Evolutionary conservation across 352 stramenopile species (phyloP).

Genomic region (Globisporangium heterothallicum): DNA sequence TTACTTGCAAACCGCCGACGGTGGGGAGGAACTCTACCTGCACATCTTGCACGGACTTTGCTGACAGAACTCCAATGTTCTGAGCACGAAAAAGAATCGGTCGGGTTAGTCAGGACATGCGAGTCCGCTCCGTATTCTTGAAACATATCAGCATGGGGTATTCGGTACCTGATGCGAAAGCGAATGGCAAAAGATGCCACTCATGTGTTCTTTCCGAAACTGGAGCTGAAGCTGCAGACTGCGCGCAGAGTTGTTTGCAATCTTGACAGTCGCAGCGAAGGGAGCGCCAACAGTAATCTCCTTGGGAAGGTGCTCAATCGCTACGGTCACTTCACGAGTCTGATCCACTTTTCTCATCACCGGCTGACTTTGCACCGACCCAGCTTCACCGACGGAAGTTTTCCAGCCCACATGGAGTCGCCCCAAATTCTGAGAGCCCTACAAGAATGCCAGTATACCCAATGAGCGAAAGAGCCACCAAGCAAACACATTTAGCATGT

Average conservation of each 20-base stretch:
- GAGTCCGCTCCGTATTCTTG: too few relatives aligned
- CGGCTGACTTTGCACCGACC: slow-evolving; percentile 74
- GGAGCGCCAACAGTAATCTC: slow-evolving; percentile 42
- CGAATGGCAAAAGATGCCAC: slow-evolving; percentile 64
- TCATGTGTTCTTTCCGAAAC: slow-evolving; percentile 66
- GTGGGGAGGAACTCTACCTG: slow-evolving; percentile 63
- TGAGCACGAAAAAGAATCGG: slow-evolving; percentile 17
- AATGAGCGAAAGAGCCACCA: neutral
- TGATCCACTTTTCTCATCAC: slow-evolving; percentile 56
- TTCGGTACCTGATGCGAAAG: slow-evolving; percentile 71
- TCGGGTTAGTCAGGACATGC: neutral
- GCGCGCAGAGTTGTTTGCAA: slow-evolving; percentile 68
- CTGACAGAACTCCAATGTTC: slow-evolving; percentile 59
- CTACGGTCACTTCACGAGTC: slow-evolving; percentile 38
- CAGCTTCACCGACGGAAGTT: slow-evolving; percentile 72
- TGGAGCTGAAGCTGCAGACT: slow-evolving; percentile 68
- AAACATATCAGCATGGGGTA: too few relatives aligned
- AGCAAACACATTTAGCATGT: neutral
- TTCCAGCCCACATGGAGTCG: slow-evolving; percentile 82
- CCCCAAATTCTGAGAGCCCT: slow-evolving; percentile 62
- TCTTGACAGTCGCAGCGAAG: slow-evolving; percentile 42
- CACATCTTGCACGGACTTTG: slow-evolving; percentile 35
- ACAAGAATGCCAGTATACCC: neutral
- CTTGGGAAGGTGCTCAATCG: slow-evolving; percentile 38
- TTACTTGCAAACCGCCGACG: slow-evolving; percentile 56